phyloP scores from a whole-genome alignment of 169 alveolate genomes.

The Cardiosporidium cionae region DNA sequence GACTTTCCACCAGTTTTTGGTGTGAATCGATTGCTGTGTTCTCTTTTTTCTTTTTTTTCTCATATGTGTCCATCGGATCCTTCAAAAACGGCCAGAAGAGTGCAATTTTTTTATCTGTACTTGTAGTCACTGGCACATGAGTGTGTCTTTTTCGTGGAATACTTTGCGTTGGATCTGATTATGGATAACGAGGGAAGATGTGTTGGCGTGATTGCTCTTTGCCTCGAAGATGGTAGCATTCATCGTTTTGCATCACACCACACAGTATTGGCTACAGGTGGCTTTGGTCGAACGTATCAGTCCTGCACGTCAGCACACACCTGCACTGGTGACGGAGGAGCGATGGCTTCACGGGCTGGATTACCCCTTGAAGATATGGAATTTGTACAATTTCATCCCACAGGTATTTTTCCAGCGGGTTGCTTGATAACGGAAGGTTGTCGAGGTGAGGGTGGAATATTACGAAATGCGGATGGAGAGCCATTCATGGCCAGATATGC shows the following conservation, averaged over 20 bases:
- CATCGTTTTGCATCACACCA: conserved; percentile 89
- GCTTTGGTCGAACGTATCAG: conserved; percentile 93
- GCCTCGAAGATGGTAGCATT: conserved; percentile 91
- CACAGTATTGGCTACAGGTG: conserved; percentile 95
- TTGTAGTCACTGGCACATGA: conserved; percentile 75
- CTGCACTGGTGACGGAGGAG: conserved; percentile 97
- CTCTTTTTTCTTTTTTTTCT: too few relatives aligned
- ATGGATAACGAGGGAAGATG: conserved; percentile 74
- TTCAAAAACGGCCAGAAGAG: too few relatives aligned
- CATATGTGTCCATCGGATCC: too few relatives aligned
- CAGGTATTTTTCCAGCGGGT: conserved; percentile 93
- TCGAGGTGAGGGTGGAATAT: conserved; percentile 98
- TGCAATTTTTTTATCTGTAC: too few relatives aligned
- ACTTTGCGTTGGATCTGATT: conserved; percentile 89
- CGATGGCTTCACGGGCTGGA: conserved; percentile 82
- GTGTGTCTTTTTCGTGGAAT: conserved; percentile 92
- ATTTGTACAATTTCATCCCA: conserved; percentile 97
- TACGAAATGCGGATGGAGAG: conserved; percentile 88
- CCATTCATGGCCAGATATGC: conserved; percentile 52
- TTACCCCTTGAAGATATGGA: conserved; percentile 92
- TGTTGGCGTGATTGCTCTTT: conserved; percentile 84
- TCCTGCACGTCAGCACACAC: conserved; percentile 98
- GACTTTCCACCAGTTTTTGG: too few relatives aligned
- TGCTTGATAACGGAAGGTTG: conserved; percentile 96
- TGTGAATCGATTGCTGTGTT: too few relatives aligned